A percentile compares a stretch with the other conserved stretches of the same genome.
Conservation (phyloP, 2,329 filamentous ascomycete genomes). For the Arthroderma uncinatum region DNA sequence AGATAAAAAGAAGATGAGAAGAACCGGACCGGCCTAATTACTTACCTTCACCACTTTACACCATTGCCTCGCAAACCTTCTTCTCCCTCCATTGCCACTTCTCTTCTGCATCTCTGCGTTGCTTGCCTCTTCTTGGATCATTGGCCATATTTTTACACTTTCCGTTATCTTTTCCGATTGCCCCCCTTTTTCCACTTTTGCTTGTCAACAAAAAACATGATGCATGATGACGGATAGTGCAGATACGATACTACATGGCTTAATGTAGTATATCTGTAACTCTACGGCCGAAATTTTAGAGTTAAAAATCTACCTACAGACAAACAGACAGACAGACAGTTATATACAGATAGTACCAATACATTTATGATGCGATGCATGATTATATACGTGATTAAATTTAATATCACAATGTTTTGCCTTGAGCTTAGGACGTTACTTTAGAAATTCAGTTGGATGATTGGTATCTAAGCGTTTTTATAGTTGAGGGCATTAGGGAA, state of each 20-base stretch:
- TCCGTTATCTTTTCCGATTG: neutral
- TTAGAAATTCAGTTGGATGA: too few relatives aligned
- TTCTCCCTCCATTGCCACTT: neutral
- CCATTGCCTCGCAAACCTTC: too few relatives aligned
- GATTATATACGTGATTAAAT: too few relatives aligned
- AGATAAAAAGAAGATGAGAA: too few relatives aligned
- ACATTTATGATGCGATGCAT: neutral
- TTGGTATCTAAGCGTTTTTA: neutral
- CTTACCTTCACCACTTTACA: too few relatives aligned
- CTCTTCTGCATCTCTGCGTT: neutral
- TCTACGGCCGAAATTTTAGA: slow-evolving; percentile 1
- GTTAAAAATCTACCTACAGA: neutral
- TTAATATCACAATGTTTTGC: too few relatives aligned
- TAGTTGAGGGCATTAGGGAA: neutral
- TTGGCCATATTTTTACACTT: too few relatives aligned
- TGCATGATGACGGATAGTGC: neutral
- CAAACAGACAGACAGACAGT: neutral
- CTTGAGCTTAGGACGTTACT: too few relatives aligned
- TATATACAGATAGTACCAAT: slow-evolving; percentile 2
- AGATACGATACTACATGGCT: neutral
- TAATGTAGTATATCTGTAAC: slow-evolving; percentile 1
- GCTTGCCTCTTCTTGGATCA: neutral
- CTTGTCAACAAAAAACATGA: neutral
- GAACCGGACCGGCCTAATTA: too few relatives aligned
- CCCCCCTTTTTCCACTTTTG: neutral